Base-by-base conservation (phyloP, 192 early-diverging fungal species). In the Linnemannia schmuckeri region DNA sequence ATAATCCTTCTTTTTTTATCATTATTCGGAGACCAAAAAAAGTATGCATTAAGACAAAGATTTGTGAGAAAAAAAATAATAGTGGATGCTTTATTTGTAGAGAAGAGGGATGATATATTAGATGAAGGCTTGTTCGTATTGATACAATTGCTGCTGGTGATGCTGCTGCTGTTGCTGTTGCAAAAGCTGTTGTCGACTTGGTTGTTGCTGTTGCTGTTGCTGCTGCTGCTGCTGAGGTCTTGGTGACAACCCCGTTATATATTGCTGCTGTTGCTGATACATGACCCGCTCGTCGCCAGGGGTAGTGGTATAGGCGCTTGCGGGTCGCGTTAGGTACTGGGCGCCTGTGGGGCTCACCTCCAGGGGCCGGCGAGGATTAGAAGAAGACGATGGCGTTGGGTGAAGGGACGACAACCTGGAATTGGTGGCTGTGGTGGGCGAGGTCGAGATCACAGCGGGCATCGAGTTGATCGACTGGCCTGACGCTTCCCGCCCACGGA, bases 401-500 rank as follows among this genome's bases (percentile, higher is more conserved):
- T n/a, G 74, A 20, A 42, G 70, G 9, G 72, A 22, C 20, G 57
- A 15, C 2, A 68, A 9, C 27, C 63, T n/a, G 18, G 72, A 35
- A 41, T 81, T 68, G 10, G 24, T 77, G 8, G 61, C 61, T 30
- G 61, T 66, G 9, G 61, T 66, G 30, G 61, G 61, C 4, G 61
- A 33, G 13, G 69, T 6, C 10, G 75, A 47, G 7, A 63, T 41
- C 0, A 76, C 79, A 4, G 77, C 74, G 0, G 85, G 85, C 85
- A 87, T 87, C 27, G 85, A 87, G 76, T 75, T 81, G 61, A 81
- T 49, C 1, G 72, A 40, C 15, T 70, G 35, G 12, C 68, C 47
- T 0, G 79, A 57, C 0, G 85, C 46, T 40, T 81, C 85, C 38
- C 85, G 79, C 12, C 85, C 80, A 37, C 79, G 75, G n/a, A 87